Conservation (phyloP, 768 basidiomycete genomes). For the Lentinula detonsa region DNA sequence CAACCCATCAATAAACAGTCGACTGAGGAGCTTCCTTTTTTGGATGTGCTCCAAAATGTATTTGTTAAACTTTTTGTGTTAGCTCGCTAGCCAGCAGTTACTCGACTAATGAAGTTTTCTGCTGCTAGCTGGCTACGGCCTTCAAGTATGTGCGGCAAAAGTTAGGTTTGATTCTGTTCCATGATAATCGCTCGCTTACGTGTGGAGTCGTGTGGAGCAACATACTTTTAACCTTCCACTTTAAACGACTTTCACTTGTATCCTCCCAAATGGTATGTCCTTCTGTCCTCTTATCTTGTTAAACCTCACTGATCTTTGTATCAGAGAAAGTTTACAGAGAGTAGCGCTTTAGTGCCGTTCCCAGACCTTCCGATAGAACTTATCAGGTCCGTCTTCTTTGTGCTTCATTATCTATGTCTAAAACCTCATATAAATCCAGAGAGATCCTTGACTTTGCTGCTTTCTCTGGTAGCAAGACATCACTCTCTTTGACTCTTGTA, state of each 20-base stretch:
- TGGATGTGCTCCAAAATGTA: slow-evolving; percentile 1
- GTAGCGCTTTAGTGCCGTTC: slow-evolving; percentile 6
- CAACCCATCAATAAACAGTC: slow-evolving; percentile 1
- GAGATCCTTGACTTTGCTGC: slow-evolving; percentile 31
- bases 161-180: not conserved
- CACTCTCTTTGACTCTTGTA: slow-evolving; percentile 27
- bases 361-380: slow-evolving; percentile 25
- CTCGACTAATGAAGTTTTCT: not conserved
- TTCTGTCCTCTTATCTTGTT: not conserved
- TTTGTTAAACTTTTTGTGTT: not conserved
- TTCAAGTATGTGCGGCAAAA: not conserved
- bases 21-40: not conserved
- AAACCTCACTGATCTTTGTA: slow-evolving; percentile 12
- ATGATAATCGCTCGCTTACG: slow-evolving; percentile 6
- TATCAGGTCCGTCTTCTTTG: slow-evolving; percentile 12
- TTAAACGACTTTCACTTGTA: not conserved
- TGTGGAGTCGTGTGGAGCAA: slow-evolving; percentile 17
- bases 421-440: not conserved
- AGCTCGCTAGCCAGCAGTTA: not conserved
- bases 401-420: not conserved
- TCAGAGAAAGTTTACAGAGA: slow-evolving; percentile 36
- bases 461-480: slow-evolving; percentile 16
- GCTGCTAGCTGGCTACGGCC: not conserved
- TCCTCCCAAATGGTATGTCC: not conserved
- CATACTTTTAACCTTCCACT: slow-evolving; percentile 27